phyloP scores from a whole-genome alignment of 2,329 filamentous ascomycete genomes.

The Chaetomium sp. region DNA sequence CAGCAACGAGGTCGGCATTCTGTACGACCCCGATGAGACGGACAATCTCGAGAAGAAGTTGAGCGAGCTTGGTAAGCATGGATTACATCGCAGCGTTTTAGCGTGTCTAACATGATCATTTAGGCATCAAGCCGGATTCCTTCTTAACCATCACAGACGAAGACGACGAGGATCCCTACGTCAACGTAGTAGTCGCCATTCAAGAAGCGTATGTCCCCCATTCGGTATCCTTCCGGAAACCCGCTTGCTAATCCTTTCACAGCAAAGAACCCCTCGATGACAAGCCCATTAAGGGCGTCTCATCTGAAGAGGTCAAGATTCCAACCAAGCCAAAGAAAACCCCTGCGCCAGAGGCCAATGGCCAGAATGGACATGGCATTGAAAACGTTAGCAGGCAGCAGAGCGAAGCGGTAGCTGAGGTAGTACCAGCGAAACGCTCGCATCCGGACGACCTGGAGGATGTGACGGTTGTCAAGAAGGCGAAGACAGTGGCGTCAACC shows the following conservation, averaged over 20 bases:
- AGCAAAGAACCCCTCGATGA: slow-evolving; percentile 49
- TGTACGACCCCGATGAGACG: slow-evolving; percentile 88
- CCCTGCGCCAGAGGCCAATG: slow-evolving; percentile 45
- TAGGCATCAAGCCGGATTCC: slow-evolving; percentile 68
- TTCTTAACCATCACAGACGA: slow-evolving; percentile 87
- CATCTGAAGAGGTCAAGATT: slow-evolving; percentile 50
- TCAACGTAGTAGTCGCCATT: slow-evolving; percentile 77
- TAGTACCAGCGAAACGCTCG: slow-evolving; percentile 51
- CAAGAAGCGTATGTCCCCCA: slow-evolving; percentile 57
- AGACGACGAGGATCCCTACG: slow-evolving; percentile 70
- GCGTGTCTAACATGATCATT: slow-evolving; percentile 30
- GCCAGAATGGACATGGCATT: slow-evolving; percentile 36
- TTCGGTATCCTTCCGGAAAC: slow-evolving; percentile 21
- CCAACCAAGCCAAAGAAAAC: slow-evolving; percentile 56
- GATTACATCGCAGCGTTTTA: neutral
- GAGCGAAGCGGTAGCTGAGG: slow-evolving; percentile 43
- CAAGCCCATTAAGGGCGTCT: slow-evolving; percentile 57
- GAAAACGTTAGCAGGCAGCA: slow-evolving; percentile 47
- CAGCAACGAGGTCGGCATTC: slow-evolving; percentile 70
- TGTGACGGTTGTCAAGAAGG: slow-evolving; percentile 50
- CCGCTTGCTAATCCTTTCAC: slow-evolving; percentile 36
- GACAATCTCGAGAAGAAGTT: slow-evolving; percentile 83
- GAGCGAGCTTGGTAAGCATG: slow-evolving; percentile 66
- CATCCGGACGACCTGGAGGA: slow-evolving; percentile 48
- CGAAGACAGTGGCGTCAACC: slow-evolving; percentile 43